Evolutionary conservation across 371 early-diverging fungal genomes (phyloP).

Genomic region (Lichtheimia ornata): DNA sequence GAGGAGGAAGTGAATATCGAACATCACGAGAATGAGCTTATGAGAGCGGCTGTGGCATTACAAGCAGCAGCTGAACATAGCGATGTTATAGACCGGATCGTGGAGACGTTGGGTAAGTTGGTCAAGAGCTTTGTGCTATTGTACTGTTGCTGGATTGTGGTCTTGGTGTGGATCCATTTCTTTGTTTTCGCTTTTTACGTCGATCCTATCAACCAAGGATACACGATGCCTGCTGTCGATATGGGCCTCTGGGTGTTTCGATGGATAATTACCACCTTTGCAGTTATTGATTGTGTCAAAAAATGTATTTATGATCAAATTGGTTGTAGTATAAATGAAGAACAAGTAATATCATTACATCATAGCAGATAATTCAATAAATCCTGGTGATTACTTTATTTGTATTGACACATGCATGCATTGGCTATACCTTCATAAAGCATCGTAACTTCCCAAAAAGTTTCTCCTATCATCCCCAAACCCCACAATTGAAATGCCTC

Average conservation of each 20-base stretch:
- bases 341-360: constrained; percentile 33
- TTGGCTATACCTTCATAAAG: too few relatives aligned
- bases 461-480: too few relatives aligned
- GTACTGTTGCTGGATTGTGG: constrained; percentile 49
- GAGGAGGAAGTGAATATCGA: not conserved
- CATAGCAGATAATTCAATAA: too few relatives aligned
- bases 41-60: constrained; percentile 7
- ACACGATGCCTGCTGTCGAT: constrained; percentile 53
- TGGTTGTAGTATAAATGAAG: constrained; percentile 29
- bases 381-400: too few relatives aligned
- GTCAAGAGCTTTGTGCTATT: constrained; percentile 31
- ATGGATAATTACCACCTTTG: constrained; percentile 62
- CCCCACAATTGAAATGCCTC: too few relatives aligned
- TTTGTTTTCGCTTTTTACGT: constrained; percentile 61
- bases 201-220: constrained; percentile 18
- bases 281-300: constrained; percentile 52
- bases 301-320: constrained; percentile 40
- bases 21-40: constrained; percentile 7
- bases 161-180: constrained; percentile 64
- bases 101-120: constrained; percentile 19
- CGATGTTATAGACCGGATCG: constrained; percentile 6
- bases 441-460: too few relatives aligned
- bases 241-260: constrained; percentile 61
- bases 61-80: constrained; percentile 5
- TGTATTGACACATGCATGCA: too few relatives aligned